Evolutionary conservation across 2,329 filamentous ascomycete species (phyloP), one percentile per base, ranked within the genome.

Genomic region (Myriosclerotinia scirpicola): DNA sequence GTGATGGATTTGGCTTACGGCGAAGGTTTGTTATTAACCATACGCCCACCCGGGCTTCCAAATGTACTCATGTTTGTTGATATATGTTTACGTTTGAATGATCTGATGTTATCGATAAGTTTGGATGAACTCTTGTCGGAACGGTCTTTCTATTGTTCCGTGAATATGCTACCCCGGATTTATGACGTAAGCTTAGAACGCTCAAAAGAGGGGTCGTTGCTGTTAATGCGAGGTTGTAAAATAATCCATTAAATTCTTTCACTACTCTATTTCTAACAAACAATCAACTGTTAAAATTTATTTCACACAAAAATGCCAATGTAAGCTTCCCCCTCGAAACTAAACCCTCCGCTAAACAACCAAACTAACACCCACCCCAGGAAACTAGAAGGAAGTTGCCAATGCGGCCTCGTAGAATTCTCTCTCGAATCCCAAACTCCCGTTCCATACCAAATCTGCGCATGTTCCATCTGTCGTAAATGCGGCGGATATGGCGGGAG

Each of bases 21-120:
- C 30, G 83, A 87, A 64, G 90, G 90, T 76, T 90, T 92, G 67
- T 83, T 79, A 76, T 84, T 83, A 71, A 85, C 81, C 69, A 85
- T 83, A 38, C 85, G 82, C 68, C 87, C 87, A 70, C 90, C 90
- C 38, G 90, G 90, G 70, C 85, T 84, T 71, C 90, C 90, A 76
- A 92, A 92, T 48, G 83, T 79, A 78, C 87, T 86, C 84, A 87
- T 87, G 34, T 36, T 72, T 69, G 20, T 42, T 44, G 50, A 30
- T 60, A 46, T 44, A 50, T 52, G 44, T 48, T 55, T 42, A 48
- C 44, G 34, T 52, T 38, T 20, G 15, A 44, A 44, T 59, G 26
- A 56, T 59, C 26, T 22, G 54, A 64, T 46, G 40, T 58, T 64
- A n/a, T 64, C 20, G 50, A 64, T 64, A 20, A 40, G 30, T 40